These are phyloP conservation scores for Geranomyces variabilis DNA, from an alignment of 192 early-diverging fungal genomes.

Conservation along the genomic window DNA sequence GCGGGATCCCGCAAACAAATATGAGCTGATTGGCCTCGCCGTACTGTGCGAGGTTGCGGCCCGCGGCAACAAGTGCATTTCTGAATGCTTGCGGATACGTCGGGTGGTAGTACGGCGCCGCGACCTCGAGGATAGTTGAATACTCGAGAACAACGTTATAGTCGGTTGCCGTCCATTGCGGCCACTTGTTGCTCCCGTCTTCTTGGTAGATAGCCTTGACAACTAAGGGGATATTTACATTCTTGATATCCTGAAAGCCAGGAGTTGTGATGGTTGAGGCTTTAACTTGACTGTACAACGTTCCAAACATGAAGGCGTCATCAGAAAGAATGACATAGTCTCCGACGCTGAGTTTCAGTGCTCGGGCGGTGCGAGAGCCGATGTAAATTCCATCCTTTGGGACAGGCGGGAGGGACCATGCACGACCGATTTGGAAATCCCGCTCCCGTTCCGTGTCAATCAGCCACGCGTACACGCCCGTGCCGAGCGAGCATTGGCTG, in stretches of 20 bases:
- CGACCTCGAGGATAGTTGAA: conserved; percentile 9
- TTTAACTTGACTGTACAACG: neutral
- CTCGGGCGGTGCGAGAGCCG: neutral
- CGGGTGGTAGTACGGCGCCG: conserved; percentile 27
- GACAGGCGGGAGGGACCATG: conserved; percentile 15
- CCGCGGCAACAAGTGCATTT: neutral
- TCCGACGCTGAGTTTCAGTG: conserved; percentile 16
- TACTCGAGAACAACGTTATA: conserved; percentile 19
- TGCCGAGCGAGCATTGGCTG: conserved; percentile 2
- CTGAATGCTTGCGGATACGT: conserved; percentile 15
- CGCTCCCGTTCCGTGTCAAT: conserved; percentile 21
- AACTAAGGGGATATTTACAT: conserved; percentile 18
- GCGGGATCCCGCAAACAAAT: conserved; percentile 30
- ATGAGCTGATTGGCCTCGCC: conserved; percentile 19
- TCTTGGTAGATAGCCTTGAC: conserved; percentile 16
- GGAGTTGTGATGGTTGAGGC: neutral
- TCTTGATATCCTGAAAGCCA: neutral
- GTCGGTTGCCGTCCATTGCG: conserved; percentile 5
- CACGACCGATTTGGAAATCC: conserved; percentile 11
- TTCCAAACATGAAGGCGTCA: conserved; percentile 3
- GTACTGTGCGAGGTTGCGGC: conserved; percentile 14
- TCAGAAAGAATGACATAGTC: conserved; percentile 23
- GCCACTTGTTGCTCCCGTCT: conserved; percentile 28
- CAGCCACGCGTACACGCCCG: neutral
- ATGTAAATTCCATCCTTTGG: conserved; percentile 20